These are phyloP conservation scores for Zasmidium citrigriseum DNA, from an alignment of 2,329 filamentous ascomycete species.

Conservation along the genomic window DNA sequence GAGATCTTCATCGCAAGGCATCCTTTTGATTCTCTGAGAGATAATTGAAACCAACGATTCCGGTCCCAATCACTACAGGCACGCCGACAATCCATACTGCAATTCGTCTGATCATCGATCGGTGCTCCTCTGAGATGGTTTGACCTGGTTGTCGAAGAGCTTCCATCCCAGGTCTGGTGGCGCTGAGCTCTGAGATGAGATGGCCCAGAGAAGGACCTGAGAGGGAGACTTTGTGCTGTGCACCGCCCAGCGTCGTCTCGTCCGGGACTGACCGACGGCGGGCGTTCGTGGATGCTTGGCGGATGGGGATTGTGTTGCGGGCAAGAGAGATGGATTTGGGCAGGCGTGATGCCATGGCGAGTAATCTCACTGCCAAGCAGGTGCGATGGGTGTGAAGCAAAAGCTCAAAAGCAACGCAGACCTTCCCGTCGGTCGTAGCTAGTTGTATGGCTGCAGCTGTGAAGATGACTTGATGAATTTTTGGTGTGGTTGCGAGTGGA, in stretches of 20 bases:
- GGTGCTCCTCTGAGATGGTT: constrained; percentile 31
- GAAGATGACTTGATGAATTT: neutral
- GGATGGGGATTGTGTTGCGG: neutral
- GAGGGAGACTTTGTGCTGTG: constrained; percentile 31
- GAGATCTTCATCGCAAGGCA: neutral
- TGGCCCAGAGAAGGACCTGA: constrained; percentile 31
- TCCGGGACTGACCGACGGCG: constrained; percentile 10
- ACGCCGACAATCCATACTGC: constrained; percentile 25
- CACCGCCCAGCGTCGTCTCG: constrained; percentile 21
- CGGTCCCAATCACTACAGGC: constrained; percentile 19
- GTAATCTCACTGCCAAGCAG: neutral
- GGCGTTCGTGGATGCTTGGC: constrained; percentile 7
- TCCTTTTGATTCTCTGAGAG: neutral
- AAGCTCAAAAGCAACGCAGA: neutral
- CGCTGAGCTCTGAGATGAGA: constrained; percentile 31
- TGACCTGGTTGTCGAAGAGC: constrained; percentile 23
- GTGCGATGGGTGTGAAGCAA: neutral
- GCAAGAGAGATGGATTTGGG: neutral
- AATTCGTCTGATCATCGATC: constrained; percentile 20
- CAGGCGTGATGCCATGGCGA: neutral
- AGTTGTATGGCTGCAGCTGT: no score
- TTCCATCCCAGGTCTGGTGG: constrained; percentile 33
- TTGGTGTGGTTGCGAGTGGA: neutral
- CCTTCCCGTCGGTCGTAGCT: no score
- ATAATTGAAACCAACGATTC: constrained; percentile 17